Percentiles rank a stretch among this genome's conserved stretches.
Evolutionary conservation across 75 land plant genomes (phyloP).

Genomic region (Sequoia sempervirens): DNA sequence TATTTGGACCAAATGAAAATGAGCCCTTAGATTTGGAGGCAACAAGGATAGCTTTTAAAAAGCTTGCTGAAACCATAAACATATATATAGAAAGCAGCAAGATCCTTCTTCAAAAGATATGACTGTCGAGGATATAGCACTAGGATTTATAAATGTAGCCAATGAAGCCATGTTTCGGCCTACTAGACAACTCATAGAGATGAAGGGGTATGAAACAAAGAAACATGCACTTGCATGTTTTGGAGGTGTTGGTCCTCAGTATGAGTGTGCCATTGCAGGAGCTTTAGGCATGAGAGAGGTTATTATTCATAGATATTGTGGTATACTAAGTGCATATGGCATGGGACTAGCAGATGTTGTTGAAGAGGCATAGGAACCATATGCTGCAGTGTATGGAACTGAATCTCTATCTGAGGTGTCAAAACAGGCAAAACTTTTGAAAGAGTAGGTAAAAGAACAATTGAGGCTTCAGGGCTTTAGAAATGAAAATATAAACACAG

Average conservation of each 20-base stretch:
- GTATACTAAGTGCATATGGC: slow-evolving; percentile 96
- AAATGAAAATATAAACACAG: slow-evolving; percentile 54
- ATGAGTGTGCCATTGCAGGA: slow-evolving; percentile 97
- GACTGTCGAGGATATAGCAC: slow-evolving; percentile 88
- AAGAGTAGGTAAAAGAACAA: slow-evolving; percentile 57
- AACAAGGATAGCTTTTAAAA: slow-evolving; percentile 60
- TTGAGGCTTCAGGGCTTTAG: slow-evolving; percentile 66
- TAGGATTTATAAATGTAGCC: slow-evolving; percentile 94
- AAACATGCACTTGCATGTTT: slow-evolving; percentile 95
- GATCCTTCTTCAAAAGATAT: slow-evolving; percentile 72
- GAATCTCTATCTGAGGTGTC: slow-evolving; percentile 59
- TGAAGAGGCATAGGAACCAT: slow-evolving; percentile 97
- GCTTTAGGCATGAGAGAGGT: slow-evolving; percentile 94
- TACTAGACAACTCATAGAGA: slow-evolving; percentile 89
- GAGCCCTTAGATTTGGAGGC: slow-evolving; percentile 80
- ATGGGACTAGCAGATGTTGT: slow-evolving; percentile 98
- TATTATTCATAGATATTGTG: slow-evolving; percentile 85
- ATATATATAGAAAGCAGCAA: slow-evolving; percentile 66
- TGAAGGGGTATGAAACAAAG: slow-evolving; percentile 95
- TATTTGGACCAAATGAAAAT: slow-evolving; percentile 92
- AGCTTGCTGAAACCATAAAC: slow-evolving; percentile 57
- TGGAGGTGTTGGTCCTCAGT: slow-evolving; percentile 99
- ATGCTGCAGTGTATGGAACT: slow-evolving; percentile 69
- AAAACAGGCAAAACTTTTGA: slow-evolving; percentile 40
- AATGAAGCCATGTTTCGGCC: slow-evolving; percentile 99